phyloP scores from a whole-genome alignment of 164 flowering plant genomes.

The Warburgia ugandensis region DNA sequence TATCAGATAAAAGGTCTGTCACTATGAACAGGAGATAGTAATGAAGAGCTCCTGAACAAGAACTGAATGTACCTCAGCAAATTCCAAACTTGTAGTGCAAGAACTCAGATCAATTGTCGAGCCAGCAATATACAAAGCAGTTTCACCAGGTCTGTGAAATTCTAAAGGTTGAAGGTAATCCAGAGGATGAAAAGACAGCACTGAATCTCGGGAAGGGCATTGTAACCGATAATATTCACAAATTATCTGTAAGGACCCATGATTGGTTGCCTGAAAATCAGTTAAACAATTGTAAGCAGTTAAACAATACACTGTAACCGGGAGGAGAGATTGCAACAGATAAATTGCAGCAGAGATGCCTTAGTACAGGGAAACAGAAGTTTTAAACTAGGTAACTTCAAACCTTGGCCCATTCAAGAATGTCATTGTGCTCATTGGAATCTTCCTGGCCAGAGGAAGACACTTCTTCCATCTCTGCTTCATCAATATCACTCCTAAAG shows the following conservation, averaged over 20 bases:
- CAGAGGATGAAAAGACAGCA: slow-evolving; percentile 67
- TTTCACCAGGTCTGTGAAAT: slow-evolving; percentile 64
- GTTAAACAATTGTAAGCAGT: background rate
- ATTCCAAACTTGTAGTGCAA: slow-evolving; percentile 67
- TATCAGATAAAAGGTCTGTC: no score
- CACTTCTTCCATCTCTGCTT: slow-evolving; percentile 70
- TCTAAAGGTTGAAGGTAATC: slow-evolving; percentile 89
- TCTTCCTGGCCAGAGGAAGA: slow-evolving; percentile 87
- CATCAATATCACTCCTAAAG: slow-evolving; percentile 74
- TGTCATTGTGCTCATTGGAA: slow-evolving; percentile 48
- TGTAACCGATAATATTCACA: slow-evolving; percentile 66
- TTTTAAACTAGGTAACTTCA: background rate
- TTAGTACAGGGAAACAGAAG: background rate
- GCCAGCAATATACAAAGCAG: slow-evolving; percentile 56
- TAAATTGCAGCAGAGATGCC: background rate
- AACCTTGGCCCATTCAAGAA: slow-evolving; percentile 99
- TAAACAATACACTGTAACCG: background rate
- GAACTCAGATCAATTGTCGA: slow-evolving; percentile 73
- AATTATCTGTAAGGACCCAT: slow-evolving; percentile 79
- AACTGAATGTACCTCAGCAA: slow-evolving; percentile 58
- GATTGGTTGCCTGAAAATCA: slow-evolving; percentile 57
- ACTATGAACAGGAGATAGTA: background rate
- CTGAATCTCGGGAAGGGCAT: slow-evolving; percentile 69
- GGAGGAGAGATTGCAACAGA: background rate
- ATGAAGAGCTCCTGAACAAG: background rate